Conservation (phyloP, 768 basidiomycete genomes). For the Kwoniella mangroviensis region DNA sequence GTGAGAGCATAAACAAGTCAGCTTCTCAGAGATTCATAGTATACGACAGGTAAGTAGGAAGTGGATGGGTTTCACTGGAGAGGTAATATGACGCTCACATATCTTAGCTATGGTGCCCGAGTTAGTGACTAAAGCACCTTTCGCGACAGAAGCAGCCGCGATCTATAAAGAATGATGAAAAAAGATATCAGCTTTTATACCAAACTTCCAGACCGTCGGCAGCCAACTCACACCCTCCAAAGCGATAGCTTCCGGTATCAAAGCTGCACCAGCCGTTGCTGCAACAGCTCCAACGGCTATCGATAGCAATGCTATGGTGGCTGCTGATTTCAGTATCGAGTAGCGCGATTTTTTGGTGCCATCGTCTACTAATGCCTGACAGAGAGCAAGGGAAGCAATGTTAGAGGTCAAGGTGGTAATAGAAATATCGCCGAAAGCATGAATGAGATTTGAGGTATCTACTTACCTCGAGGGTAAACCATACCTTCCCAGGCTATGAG, state of each 20-base stretch:
- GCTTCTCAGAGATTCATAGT: neutral
- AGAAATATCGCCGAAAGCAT: too few species aligned
- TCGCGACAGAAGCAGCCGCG: constrained; percentile 42
- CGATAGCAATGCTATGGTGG: constrained; percentile 51
- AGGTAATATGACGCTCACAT: constrained; percentile 30
- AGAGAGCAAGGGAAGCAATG: neutral
- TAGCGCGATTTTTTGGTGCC: constrained; percentile 47
- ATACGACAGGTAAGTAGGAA: too few species aligned
- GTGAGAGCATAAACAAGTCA: neutral
- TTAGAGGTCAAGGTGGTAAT: too few species aligned
- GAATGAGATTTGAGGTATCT: too few species aligned
- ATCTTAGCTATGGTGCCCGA: constrained; percentile 48
- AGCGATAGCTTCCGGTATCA: constrained; percentile 46
- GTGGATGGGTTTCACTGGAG: neutral
- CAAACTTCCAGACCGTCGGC: neutral
- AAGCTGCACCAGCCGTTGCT: constrained; percentile 51
- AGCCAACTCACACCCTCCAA: constrained; percentile 37
- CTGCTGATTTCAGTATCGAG: constrained; percentile 52
- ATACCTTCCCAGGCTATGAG: constrained; percentile 48
- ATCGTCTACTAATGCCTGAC: constrained; percentile 49
- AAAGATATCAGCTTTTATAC: too few species aligned
- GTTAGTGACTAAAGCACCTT: constrained; percentile 41
- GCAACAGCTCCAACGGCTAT: constrained; percentile 50
- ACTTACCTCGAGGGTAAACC: constrained; percentile 52
- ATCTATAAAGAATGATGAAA: constrained; percentile 15